A percentile compares a stretch with the other conserved stretches of the same genome.
Conservation (phyloP, 805 yeast genomes). For the Starmerella bombicola region DNA sequence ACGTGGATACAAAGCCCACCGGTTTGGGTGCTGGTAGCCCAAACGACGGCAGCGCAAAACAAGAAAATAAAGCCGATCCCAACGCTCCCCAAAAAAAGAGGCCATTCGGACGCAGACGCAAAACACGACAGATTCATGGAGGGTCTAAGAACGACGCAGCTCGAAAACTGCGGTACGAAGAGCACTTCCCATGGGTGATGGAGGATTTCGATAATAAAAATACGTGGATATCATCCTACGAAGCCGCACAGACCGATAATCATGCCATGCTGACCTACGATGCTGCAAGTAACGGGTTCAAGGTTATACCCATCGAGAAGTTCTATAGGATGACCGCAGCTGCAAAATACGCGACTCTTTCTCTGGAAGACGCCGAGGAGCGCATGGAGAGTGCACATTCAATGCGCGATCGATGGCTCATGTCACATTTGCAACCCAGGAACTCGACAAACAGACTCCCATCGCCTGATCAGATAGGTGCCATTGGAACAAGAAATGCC, state of each 20-base stretch:
- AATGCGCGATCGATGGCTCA: constrained; percentile 83
- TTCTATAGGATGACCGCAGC: constrained; percentile 88
- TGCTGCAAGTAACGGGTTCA: constrained; percentile 56
- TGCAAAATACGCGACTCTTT: constrained; percentile 83
- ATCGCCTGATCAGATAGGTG: background rate
- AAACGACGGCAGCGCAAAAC: constrained; percentile 15
- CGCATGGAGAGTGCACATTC: constrained; percentile 64
- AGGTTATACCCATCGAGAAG: constrained; percentile 89
- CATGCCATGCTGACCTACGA: constrained; percentile 77
- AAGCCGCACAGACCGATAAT: constrained; percentile 79
- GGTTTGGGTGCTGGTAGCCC: constrained; percentile 14
- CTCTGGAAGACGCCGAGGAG: constrained; percentile 92
- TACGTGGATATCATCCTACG: constrained; percentile 92
- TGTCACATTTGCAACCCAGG: constrained; percentile 48
- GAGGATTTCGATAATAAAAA: constrained; percentile 92
- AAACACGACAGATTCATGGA: constrained; percentile 70
- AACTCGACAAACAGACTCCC: background rate
- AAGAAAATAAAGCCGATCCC: too few relatives aligned
- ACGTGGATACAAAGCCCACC: background rate
- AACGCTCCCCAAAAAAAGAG: constrained; percentile 25
- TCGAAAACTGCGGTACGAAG: constrained; percentile 80
- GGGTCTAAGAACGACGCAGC: constrained; percentile 81
- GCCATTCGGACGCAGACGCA: constrained; percentile 36
- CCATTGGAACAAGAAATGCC: background rate
- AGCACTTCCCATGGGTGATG: constrained; percentile 94